Evolutionary conservation across 2,329 filamentous ascomycete genomes (phyloP), one percentile per base, ranked within the genome.

Genomic region (Penicillium sp.): DNA sequence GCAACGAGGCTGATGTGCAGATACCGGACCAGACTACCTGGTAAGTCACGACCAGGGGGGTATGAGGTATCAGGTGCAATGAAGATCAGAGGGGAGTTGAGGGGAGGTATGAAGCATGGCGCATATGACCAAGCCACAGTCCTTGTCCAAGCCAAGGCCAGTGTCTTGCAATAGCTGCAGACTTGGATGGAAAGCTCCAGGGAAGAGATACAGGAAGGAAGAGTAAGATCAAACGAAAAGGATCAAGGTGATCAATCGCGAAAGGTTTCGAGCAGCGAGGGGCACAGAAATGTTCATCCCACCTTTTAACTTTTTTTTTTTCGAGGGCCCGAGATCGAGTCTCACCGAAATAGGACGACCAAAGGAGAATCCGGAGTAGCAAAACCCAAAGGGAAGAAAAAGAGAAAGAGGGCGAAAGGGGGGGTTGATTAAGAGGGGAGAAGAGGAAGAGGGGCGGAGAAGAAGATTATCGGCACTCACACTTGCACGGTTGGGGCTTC

Each of bases 261-360:
- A 47, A 40, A 38, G 41, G 42, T 29, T 45, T 18, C 18, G 18
- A 18, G 44, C 42, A 41, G 29, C 24, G 50, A 39, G 51, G 44
- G 48, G 45, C 34, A 42, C 22, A 40, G 39, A 32, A 41, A 34
- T 40, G 40, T 53, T 46, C 45, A 53, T 53, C 57, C 55, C 51
- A 61, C 59, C 59, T 61, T 54, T 48, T 36, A 11, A 44, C 32
- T 44, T 21, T 38, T 32, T 54, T 49, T 18, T 40, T n/a, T n/a
- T 27, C 16, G 24, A 46, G 16, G 42, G 22, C 8, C 29, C 29
- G 32, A 22, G 39, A 44, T 36, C 45, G 34, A 39, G 27, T 40
- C 18, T 29, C 13, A 41, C 29, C 21, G 39, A 24, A 36, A 16
- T 44, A 29, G 4, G 5, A 18, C 7, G 34, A 48, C 13, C 14